These are phyloP conservation scores for Backusella psychrophila DNA, from an alignment of 192 early-diverging fungal species.

Conservation along the genomic window DNA sequence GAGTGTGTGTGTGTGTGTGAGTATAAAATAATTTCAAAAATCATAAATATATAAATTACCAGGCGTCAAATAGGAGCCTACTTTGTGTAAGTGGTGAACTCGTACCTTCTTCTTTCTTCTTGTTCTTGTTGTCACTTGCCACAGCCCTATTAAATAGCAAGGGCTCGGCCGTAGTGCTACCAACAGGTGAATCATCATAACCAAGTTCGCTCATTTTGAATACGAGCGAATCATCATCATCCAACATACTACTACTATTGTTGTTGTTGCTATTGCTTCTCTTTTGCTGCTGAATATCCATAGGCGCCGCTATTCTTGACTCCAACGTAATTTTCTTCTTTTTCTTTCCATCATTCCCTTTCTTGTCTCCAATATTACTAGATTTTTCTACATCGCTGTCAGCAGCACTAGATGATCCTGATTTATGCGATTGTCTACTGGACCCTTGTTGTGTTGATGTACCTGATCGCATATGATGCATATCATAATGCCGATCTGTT, in stretches of 20 bases:
- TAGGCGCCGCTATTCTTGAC: background rate
- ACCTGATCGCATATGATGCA: background rate
- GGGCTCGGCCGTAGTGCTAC: background rate
- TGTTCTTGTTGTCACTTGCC: background rate
- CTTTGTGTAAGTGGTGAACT: background rate
- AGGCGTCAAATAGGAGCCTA: background rate
- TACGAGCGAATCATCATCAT: constrained; percentile 39
- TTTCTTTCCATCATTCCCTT: background rate
- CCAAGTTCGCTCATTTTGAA: constrained; percentile 39
- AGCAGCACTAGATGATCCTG: background rate
- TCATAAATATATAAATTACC: background rate
- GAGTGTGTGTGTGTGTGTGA: background rate
- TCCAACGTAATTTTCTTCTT: background rate
- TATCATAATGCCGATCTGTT: constrained; percentile 2
- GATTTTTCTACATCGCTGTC: background rate
- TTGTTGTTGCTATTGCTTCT: background rate
- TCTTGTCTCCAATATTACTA: background rate
- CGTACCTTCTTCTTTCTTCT: background rate
- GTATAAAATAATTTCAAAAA: background rate
- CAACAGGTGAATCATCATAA: background rate
- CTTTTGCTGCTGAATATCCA: background rate
- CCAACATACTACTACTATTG: constrained; percentile 13
- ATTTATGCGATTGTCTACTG: background rate
- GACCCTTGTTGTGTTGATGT: background rate
- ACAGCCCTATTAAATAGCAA: background rate